phyloP scores from a whole-genome alignment of 345 rosid species.

The Linum tenue region DNA sequence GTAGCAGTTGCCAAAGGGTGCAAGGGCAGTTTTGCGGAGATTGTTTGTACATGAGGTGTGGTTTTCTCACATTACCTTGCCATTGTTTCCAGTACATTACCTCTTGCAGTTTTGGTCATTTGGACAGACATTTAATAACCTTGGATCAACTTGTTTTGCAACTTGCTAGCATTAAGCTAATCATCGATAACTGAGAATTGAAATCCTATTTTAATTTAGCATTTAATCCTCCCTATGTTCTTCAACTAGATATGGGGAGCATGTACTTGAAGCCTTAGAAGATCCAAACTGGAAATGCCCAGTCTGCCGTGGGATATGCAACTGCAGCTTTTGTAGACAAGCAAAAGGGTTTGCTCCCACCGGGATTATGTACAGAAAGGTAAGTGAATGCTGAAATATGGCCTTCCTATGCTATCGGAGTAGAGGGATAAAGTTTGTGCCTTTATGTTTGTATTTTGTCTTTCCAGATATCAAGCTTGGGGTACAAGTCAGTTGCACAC shows the following conservation, averaged over 20 bases:
- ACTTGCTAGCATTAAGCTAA: no score
- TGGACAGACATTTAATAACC: no score
- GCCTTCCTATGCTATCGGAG: neutral
- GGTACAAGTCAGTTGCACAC: slow-evolving; percentile 93
- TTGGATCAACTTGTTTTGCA: no score
- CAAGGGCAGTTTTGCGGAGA: slow-evolving; percentile 94
- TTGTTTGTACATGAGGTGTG: slow-evolving; percentile 82
- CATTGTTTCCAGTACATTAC: neutral
- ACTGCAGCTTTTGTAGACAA: slow-evolving; percentile 80
- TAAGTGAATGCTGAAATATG: slow-evolving; percentile 8
- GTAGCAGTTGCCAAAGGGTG: slow-evolving; percentile 51
- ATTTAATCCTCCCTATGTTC: neutral
- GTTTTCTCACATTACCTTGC: neutral
- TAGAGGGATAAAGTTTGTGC: slow-evolving; percentile 10
- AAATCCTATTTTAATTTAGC: no score
- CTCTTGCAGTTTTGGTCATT: neutral
- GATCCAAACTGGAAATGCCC: slow-evolving; percentile 82
- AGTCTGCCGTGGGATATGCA: slow-evolving; percentile 82
- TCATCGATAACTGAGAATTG: no score
- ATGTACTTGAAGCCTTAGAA: slow-evolving; percentile 76
- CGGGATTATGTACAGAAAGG: slow-evolving; percentile 66
- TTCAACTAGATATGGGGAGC: slow-evolving; percentile 69
- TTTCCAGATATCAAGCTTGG: slow-evolving; percentile 49
- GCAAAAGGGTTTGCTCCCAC: slow-evolving; percentile 80
- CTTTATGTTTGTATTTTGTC: neutral